phyloP scores from a whole-genome alignment of 2,329 filamentous ascomycete genomes.

The Beauveria bassiana region DNA sequence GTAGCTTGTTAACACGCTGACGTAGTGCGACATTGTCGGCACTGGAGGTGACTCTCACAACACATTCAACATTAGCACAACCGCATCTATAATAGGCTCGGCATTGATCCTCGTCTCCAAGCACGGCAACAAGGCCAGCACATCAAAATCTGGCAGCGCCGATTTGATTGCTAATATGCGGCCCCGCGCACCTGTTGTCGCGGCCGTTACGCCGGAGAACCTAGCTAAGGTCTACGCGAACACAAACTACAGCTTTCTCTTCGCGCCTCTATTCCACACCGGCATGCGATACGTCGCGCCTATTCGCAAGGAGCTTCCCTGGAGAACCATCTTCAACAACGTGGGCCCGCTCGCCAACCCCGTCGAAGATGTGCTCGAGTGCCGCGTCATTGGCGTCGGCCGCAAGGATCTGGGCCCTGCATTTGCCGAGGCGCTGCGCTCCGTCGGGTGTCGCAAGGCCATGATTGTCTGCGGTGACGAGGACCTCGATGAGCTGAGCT shows the following conservation, averaged over 20 bases:
- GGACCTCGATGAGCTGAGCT: slow-evolving; percentile 91
- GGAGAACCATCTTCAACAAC: slow-evolving; percentile 96
- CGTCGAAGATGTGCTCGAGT: slow-evolving; percentile 75
- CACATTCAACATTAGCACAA: slow-evolving; percentile 97
- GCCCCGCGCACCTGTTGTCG: slow-evolving; percentile 65
- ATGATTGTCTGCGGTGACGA: slow-evolving; percentile 90
- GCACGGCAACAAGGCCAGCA: slow-evolving; percentile 92
- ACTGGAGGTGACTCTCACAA: slow-evolving; percentile 95
- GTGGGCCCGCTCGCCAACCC: slow-evolving; percentile 90
- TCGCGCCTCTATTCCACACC: slow-evolving; percentile 91
- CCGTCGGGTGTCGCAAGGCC: slow-evolving; percentile 72
- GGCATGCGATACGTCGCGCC: slow-evolving; percentile 86
- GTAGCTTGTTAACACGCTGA: slow-evolving; percentile 9
- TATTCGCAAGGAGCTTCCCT: slow-evolving; percentile 80
- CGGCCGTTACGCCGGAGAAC: slow-evolving; percentile 63
- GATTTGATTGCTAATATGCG: slow-evolving; percentile 75
- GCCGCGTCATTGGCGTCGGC: slow-evolving; percentile 87
- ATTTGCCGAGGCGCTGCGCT: slow-evolving; percentile 75
- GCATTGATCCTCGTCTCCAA: slow-evolving; percentile 81
- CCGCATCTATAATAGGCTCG: slow-evolving; percentile 84
- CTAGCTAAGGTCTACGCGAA: slow-evolving; percentile 65
- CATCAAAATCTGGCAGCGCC: slow-evolving; percentile 90
- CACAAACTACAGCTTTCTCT: slow-evolving; percentile 92
- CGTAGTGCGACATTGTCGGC: slow-evolving; percentile 82
- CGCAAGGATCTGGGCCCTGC: slow-evolving; percentile 78